Evolutionary conservation across 805 yeast species (phyloP), one percentile per base, ranked within the genome.

Genomic region (Metschnikowia corniflorae): DNA sequence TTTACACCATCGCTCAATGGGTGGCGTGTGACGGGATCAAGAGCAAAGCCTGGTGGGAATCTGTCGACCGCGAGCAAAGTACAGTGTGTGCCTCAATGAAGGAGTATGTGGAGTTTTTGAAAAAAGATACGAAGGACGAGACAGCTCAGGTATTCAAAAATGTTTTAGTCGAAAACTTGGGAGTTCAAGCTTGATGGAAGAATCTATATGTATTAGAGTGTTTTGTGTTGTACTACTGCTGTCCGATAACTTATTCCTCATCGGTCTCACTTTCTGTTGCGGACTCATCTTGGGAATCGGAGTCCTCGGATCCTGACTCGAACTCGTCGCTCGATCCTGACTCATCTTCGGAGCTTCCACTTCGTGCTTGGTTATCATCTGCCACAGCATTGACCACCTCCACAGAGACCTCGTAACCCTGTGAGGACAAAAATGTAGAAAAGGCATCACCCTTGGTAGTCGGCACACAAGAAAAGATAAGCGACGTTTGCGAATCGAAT

Each of bases 381-480:
- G 10, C 33, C 7, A 33, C 13, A 26, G 34, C 39, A 3, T 31
- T 57, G 13, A 82, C 60, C 33, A 77, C 78, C 43, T 82, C 87
- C 19, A 79, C 62, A 5, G 57, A 54, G 18, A 83, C 82, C 0
- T 63, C 59, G 54, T 82, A 91, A 0, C 94, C 94, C 32, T 65
- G 59, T 1, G 50, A 50, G 7, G 49, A 51, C 37, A 89, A 74
- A 37, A 68, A 76, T 13, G 55, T 59, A 28, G 61, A 58, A 35
- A 85, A 60, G 5, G 58, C 60, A 0, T 67, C 75, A 3, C 63
- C 55, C 44, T 80, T 82, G 2, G 80, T 63, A 3, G 91, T 83
- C 47, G 93, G 88, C 37, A 89, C 75, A 50, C 87, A 78, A 3
- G 80, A 65, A 51, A 87, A 88, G 7, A 86, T 70, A 16, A 73